Evolutionary conservation across 352 stramenopile genomes (phyloP), one percentile per base, ranked within the genome.

Genomic region (Globisporangium megalacanthum): DNA sequence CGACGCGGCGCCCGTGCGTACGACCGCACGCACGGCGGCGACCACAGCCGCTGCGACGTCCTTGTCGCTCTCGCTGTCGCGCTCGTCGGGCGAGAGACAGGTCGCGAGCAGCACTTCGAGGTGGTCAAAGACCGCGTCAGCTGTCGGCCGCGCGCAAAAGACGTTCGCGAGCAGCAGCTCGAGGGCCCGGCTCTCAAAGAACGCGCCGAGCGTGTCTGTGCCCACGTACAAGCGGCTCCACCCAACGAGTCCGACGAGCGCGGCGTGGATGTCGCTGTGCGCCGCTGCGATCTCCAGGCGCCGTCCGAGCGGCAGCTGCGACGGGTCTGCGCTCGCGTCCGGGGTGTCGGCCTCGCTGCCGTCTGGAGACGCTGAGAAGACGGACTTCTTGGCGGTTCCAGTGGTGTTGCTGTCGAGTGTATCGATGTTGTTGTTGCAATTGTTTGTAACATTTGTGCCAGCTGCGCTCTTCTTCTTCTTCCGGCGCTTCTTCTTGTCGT

Each of bases 111-210:
- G 54, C 56, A 60, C 58, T 4, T 68, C 65, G 7, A 93, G 56
- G 37, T 86, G 83, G 20, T 88, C 75, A 45, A 79, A 88, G 35
- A 88, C 59, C 0, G 62, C 58, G 7, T 77, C 72, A 0, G 63
- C 45, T 3, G 50, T 59, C 14, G 70, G 59, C 4, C 64, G 73
- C n/a, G 72, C 58, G 8, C 64, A 64, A 35, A 94, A 61, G 13
- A 94, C 56, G 47, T 90, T 92, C 36, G 53, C 49, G 8, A 94
- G 54, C 41, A 94, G 65, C 48, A 88, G 56, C 36, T 69, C 58
- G 46, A 94, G 69, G 33, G 83, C 79, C 17, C 78, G 56, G 60
- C 79, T 79, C 56, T 90, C 72, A 66, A 94, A 89, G 58, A 92
- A 85, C 25, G 62, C 58, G 44, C 83, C 59, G 52, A 89, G 79